Percentiles rank a stretch among this genome's conserved stretches.
phyloP scores from a whole-genome alignment of 176 grass and related monocot species.

The Aegilops longissima region DNA sequence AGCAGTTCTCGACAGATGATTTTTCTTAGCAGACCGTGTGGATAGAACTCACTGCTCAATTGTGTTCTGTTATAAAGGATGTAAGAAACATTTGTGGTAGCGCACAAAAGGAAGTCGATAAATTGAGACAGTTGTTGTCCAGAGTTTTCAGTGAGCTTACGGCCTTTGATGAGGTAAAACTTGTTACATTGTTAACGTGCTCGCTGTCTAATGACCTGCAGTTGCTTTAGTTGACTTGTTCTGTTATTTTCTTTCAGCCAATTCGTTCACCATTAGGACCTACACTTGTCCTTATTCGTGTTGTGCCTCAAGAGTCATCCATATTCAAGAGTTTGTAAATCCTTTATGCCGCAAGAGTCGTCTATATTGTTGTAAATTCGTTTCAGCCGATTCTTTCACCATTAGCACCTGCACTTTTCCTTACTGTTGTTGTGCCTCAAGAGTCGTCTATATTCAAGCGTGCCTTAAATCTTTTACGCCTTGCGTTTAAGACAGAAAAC shows the following conservation, averaged over 20 bases:
- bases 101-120: slow-evolving; percentile 88
- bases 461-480: slow-evolving; percentile 74
- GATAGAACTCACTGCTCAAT: background rate
- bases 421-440: slow-evolving; percentile 29
- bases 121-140: slow-evolving; percentile 64
- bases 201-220: background rate
- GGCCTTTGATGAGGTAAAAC: slow-evolving; percentile 85
- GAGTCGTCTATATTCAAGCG: slow-evolving; percentile 94
- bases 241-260: too few species aligned
- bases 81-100: slow-evolving; percentile 59
- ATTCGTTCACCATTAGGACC: too few species aligned
- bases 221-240: too few species aligned
- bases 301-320: too few species aligned
- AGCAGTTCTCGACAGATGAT: slow-evolving; percentile 18
- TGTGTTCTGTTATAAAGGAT: slow-evolving; percentile 44
- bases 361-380: background rate
- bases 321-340: too few species aligned
- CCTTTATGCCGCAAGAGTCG: too few species aligned
- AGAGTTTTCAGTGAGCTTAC: slow-evolving; percentile 86
- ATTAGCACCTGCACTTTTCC: slow-evolving; percentile 56
- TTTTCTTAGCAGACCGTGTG: slow-evolving; percentile 22
- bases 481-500: slow-evolving; percentile 78
- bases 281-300: too few species aligned
- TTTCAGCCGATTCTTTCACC: slow-evolving; percentile 94
- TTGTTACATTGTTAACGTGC: background rate